These are phyloP conservation scores for Dictyostelium purpureum DNA, from an alignment of 78 protist genomes.

Conservation along the genomic window DNA sequence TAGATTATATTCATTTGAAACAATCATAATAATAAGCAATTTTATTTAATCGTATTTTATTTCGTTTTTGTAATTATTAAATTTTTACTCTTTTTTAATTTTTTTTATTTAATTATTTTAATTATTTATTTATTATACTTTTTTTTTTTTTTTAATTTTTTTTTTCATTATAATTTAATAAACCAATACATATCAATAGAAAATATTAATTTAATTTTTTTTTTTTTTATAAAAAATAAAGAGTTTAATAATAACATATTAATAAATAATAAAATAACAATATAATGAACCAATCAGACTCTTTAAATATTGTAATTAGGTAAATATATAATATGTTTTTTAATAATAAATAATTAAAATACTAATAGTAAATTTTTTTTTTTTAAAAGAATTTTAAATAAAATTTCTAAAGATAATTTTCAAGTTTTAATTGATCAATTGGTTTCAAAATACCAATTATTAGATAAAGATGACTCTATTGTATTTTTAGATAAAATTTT, in stretches of 20 bases:
- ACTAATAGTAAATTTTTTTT: background rate
- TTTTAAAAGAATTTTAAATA: slow-evolving; percentile 26
- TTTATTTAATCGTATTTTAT: too few species aligned
- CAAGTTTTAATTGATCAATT: slow-evolving; percentile 45
- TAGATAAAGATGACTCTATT: slow-evolving; percentile 4
- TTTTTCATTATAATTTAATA: background rate
- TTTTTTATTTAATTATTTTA: background rate
- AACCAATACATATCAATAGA: background rate
- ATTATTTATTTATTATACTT: background rate
- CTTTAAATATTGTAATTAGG: background rate
- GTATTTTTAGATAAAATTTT: background rate
- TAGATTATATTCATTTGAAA: too few species aligned
- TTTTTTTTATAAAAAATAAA: background rate
- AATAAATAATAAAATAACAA: background rate
- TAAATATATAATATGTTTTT: background rate
- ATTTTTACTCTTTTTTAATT: background rate
- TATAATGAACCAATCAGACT: background rate
- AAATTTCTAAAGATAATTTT: slow-evolving; percentile 12
- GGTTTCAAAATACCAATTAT: slow-evolving; percentile 18
- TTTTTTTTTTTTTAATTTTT: background rate
- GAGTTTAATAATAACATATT: background rate
- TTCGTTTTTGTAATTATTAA: too few species aligned
- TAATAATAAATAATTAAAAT: background rate
- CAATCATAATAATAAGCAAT: too few species aligned
- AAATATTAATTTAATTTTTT: background rate